Evolutionary conservation across 805 yeast genomes (phyloP), one percentile per base, ranked within the genome.

Genomic region (Myxozyma sirexii): DNA sequence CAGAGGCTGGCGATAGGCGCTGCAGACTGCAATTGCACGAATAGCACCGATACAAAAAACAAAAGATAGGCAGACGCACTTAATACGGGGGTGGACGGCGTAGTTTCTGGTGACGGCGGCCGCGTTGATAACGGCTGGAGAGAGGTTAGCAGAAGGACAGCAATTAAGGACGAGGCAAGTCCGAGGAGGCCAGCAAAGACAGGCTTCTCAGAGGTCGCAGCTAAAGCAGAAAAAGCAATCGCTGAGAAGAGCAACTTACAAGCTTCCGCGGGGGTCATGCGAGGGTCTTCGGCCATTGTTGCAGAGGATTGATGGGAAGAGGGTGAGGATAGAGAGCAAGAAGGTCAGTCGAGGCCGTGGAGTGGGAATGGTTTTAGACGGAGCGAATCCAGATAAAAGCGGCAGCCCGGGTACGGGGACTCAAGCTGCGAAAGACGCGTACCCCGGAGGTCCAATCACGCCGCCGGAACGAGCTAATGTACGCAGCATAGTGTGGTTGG

Each of bases 41-140:
- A 27, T 8, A 42, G 41, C 31, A 27, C 5, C 8, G 29, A n/a
- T 6, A 19, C n/a, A n/a, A n/a, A 26, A 17, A 17, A n/a, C 39
- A 49, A 39, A 27, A n/a, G 7, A 12, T 29, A 29, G 10, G 33
- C 33, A 13, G 38, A 52, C 68, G 17, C 55, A 67, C 70, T 68
- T 68, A 41, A 67, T 42, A 52, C 69, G 68, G 31, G 69, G 69
- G 39, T 65, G 65, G 19, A 67, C 43, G 24, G 55, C 54, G 47
- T 67, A 67, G 61, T 67, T 65, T 53, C 69, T 62, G 35, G 69
- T 67, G 48, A 67, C 69, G 43, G 69, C 69, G 38, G 69, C 69
- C 23, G 64, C 63, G 56, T 67, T 67, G 60, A 67, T 58, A 41
- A 63, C 49, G 47, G 69, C 69, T 67, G 23, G 13, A 48, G 38